phyloP scores from a whole-genome alignment of 805 yeast species.

The Candida nanaspora region DNA sequence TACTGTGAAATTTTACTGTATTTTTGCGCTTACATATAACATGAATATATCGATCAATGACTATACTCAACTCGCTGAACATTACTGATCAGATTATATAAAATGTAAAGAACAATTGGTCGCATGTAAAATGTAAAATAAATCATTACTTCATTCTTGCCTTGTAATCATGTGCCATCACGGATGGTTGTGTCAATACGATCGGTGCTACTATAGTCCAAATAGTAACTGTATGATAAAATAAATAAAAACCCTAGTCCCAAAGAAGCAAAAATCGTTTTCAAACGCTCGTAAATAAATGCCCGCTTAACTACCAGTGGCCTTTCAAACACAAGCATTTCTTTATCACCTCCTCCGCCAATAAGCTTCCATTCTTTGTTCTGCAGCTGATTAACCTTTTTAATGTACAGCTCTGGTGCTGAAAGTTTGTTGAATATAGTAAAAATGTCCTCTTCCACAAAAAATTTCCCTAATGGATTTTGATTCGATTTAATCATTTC shows the following conservation, averaged over 20 bases:
- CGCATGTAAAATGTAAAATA: too few relatives aligned
- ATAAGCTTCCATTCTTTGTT: slow-evolving; percentile 45
- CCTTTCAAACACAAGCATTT: slow-evolving; percentile 35
- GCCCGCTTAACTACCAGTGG: background rate
- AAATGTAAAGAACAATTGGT: too few relatives aligned
- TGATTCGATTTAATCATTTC: slow-evolving; percentile 23
- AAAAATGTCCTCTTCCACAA: slow-evolving; percentile 33
- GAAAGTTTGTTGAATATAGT: slow-evolving; percentile 32
- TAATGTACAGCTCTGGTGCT: slow-evolving; percentile 28
- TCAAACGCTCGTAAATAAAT: slow-evolving; percentile 6
- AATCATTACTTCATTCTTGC: too few relatives aligned
- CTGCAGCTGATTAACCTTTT: slow-evolving; percentile 35
- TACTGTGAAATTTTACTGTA: too few relatives aligned
- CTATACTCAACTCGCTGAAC: too few relatives aligned
- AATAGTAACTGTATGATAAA: slow-evolving; percentile 20
- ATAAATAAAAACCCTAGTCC: slow-evolving; percentile 21
- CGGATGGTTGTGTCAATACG: too few relatives aligned
- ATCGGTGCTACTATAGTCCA: too few relatives aligned
- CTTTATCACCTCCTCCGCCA: slow-evolving; percentile 37
- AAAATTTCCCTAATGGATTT: slow-evolving; percentile 33
- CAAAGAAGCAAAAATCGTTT: slow-evolving; percentile 20
- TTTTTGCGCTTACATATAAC: too few relatives aligned
- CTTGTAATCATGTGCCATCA: too few relatives aligned
- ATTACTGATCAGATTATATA: too few relatives aligned
- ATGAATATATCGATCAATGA: too few relatives aligned